Evolutionary conservation across 345 rosid species (phyloP).

Genomic region (Boechera divaricarpa): DNA sequence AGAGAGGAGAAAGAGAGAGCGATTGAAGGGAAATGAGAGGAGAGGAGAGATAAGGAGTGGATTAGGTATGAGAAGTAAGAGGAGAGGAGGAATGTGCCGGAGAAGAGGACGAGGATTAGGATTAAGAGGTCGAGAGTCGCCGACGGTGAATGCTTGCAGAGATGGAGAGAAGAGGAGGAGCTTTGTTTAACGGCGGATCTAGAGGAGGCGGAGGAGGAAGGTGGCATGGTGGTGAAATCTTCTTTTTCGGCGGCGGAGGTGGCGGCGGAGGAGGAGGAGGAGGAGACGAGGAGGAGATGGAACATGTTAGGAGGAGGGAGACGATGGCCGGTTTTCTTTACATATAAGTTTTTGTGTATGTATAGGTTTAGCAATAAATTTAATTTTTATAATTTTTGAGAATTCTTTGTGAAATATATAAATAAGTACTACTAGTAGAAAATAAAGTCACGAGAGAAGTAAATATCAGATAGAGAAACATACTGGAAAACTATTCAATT

Average conservation of each 20-base stretch:
- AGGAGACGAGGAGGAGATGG: constrained; percentile 51
- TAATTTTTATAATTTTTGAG: constrained; percentile 5
- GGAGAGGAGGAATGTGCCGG: constrained; percentile 74
- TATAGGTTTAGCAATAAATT: constrained; percentile 9
- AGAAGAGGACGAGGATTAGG: constrained; percentile 75
- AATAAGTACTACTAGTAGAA: neutral
- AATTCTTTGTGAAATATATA: neutral
- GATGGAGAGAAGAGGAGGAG: constrained; percentile 46
- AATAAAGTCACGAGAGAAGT: constrained; percentile 1
- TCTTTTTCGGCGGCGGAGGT: constrained; percentile 30
- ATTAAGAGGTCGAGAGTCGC: constrained; percentile 87
- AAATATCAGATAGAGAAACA: neutral
- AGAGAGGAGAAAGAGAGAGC: constrained; percentile 46
- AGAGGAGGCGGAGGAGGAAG: constrained; percentile 33
- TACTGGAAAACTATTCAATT: neutral
- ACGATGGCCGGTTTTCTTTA: constrained; percentile 33
- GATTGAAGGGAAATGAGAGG: constrained; percentile 54
- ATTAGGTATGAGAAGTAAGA: constrained; percentile 89
- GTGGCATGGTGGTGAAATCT: constrained; percentile 46
- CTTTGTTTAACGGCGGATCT: constrained; percentile 38
- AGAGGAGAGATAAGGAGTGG: constrained; percentile 74
- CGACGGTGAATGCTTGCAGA: constrained; percentile 84
- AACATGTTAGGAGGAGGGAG: constrained; percentile 52
- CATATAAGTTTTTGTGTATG: constrained; percentile 4
- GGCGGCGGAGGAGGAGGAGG: constrained; percentile 30